Percentiles rank a stretch among this genome's conserved stretches.
phyloP scores from a whole-genome alignment of 352 stramenopile genomes.

The Pythium catenulatum region DNA sequence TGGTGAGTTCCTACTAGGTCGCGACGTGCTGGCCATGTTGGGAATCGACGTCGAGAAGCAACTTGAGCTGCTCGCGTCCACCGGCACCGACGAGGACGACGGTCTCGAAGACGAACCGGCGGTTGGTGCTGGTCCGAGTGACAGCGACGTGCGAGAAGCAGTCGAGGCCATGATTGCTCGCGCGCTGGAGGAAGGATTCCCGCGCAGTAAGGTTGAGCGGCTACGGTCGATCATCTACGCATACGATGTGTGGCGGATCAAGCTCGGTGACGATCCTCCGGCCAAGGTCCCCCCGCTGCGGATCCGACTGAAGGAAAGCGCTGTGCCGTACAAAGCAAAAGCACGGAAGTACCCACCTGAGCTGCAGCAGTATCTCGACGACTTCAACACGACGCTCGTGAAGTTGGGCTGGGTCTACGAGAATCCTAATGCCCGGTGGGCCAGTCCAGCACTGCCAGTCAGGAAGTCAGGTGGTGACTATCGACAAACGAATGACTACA shows the following conservation, averaged over 20 bases:
- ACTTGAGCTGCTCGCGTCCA: constrained; percentile 9
- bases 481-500: constrained; percentile 58
- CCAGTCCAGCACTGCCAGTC: constrained; percentile 44
- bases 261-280: constrained; percentile 46
- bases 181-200: constrained; percentile 10
- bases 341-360: constrained; percentile 50
- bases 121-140: no score
- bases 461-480: constrained; percentile 35
- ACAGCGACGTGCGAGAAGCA: neutral
- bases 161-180: neutral
- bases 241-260: constrained; percentile 31
- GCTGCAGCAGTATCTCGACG: constrained; percentile 36
- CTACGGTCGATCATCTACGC: constrained; percentile 8
- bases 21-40: neutral
- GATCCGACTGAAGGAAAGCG: constrained; percentile 41
- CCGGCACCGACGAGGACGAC: neutral
- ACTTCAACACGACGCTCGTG: constrained; percentile 54
- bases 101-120: constrained; percentile 5
- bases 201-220: neutral
- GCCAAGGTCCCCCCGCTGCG: constrained; percentile 48
- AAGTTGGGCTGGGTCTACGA: constrained; percentile 56
- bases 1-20: neutral
- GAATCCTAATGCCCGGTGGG: constrained; percentile 50
- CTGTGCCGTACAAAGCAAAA: constrained; percentile 53
- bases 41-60: constrained; percentile 35